Evolutionary conservation across 306 rosid species (phyloP).

Genomic region (Ormosia emarginata): DNA sequence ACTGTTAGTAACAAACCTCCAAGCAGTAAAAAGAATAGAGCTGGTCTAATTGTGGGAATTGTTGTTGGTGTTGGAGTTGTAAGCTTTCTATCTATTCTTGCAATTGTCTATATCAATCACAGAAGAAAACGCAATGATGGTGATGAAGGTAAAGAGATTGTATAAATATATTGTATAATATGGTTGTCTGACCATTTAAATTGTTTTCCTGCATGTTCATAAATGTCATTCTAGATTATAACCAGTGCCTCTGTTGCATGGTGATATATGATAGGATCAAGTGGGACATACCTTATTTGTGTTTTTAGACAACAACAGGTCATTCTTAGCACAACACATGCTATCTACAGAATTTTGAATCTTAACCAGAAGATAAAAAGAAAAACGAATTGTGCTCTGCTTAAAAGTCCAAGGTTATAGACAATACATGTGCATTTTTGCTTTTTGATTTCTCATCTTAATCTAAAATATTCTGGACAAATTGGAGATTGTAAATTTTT

Average conservation of each 20-base stretch:
- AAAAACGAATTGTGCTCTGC: not conserved
- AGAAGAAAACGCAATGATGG: conserved; percentile 44
- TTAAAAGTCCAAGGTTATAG: not conserved
- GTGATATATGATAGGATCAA: not conserved
- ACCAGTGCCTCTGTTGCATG: not conserved
- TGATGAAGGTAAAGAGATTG: conserved; percentile 50
- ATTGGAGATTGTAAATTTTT: not conserved
- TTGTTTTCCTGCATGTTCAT: not conserved
- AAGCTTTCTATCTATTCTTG: conserved; percentile 30
- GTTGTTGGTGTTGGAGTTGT: conserved; percentile 58
- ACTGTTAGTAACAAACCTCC: conserved; percentile 53
- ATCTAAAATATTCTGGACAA: not conserved
- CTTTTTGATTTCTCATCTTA: not conserved
- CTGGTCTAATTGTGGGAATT: conserved; percentile 58
- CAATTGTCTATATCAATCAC: conserved; percentile 25
- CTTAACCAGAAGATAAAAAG: not conserved
- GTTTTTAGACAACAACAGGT: not conserved
- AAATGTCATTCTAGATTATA: not conserved
- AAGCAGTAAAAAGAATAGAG: conserved; percentile 37
- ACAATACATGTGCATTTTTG: not conserved
- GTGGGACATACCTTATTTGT: not conserved
- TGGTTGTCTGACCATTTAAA: not conserved
- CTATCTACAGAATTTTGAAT: not conserved
- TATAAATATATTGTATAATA: not conserved
- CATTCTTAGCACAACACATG: not conserved